Evolutionary conservation across 1,284 basidiomycete genomes (phyloP), one percentile per base, ranked within the genome.

Genomic region (Apiotrichum laibachii): DNA sequence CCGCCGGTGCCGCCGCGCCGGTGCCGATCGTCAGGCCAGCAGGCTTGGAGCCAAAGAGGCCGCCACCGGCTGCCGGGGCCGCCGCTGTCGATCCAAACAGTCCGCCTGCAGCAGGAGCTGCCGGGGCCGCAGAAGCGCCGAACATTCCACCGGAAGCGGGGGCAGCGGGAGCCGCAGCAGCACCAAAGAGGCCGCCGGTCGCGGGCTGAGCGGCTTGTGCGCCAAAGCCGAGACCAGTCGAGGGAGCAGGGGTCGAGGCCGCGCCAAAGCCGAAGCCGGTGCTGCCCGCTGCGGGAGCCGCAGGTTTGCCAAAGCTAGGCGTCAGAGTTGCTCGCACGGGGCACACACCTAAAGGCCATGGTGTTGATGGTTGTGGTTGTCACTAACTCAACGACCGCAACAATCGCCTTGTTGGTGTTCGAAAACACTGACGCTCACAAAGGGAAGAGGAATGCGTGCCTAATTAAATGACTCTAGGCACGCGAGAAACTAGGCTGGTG

Each of bases 251-350:
- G 22, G 45, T 22, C 9, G 45, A 11, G 22, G 22, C 5, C 37
- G 37, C 16, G 45, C 45, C 26, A 22, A 46, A 46, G 47, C 72
- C 72, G 16, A 70, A 69, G 44, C 60, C 55, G 7, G 45, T 46
- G 45, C 45, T n/a, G 12, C 61, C 47, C 35, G 58, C 55, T 5
- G 45, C 19, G 10, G 22, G 6, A 8, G 62, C 44, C 1, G 67
- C 54, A 15, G 58, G 45, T 16, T 46, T 46, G 26, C 45, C 45
- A 31, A 46, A 46, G 22, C 45, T 46, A 22, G 12, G 22, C 1
- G 16, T 43, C 45, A 31, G 45, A 31, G 26, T 40, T 55, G 56
- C 49, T 57, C 46, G 34, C 31, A 19, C 53, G 19, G 35, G 37
- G 37, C 22, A 47, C 45, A 7, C 15, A 46, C 45, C 49, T 33